Base-by-base conservation (phyloP, 148 eudicot genomes). In the Vaccinium darrowii region DNA sequence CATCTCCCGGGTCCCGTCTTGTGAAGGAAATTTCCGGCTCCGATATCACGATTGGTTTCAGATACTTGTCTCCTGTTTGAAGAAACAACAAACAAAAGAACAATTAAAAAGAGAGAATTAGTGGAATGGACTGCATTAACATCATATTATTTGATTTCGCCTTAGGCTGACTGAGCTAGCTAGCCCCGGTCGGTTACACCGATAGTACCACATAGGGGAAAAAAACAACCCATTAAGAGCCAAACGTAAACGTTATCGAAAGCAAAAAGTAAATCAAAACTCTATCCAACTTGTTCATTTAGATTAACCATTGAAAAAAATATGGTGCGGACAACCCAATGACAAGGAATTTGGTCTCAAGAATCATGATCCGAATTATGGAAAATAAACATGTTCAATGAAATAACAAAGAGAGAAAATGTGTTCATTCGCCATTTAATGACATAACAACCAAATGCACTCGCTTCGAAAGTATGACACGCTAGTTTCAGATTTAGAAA, bases 21-120 rank as follows among this genome's bases (percentile, higher is more conserved):
- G 87, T 86, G 71, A 90, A 36, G n/a, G 88, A 80, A 65, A 88
- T 83, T 51, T 90, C 91, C 0, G 92, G 92, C 71, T 90, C 92
- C 1, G 89, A 82, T 71, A 77, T 87, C 78, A 87, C 87, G 2
- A 79, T 4, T 19, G 87, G 84, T 84, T 88, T 90, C 74, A 90
- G 81, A 80, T 63, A 84, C 83, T 82, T 87, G 83, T 88, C 92
- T 27, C 92, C 92, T 88, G 86, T 81, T 85, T 62, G 30, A 84
- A 25, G 53, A 82, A 71, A 57, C 14, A 60, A 63, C 51, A 52
- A 16, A 1, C 47, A 43, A 4, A 43, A 43, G 5, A 43, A 43
- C 47, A 43, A 43, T 43, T 30, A n/a, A 39, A 16, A 6, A 43
- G n/a, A 63, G 27, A 36, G 57, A 69, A 1, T 54, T 13, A 39